Base-by-base conservation (phyloP, 73 alveolate species). In the Urostyla sp. region DNA sequence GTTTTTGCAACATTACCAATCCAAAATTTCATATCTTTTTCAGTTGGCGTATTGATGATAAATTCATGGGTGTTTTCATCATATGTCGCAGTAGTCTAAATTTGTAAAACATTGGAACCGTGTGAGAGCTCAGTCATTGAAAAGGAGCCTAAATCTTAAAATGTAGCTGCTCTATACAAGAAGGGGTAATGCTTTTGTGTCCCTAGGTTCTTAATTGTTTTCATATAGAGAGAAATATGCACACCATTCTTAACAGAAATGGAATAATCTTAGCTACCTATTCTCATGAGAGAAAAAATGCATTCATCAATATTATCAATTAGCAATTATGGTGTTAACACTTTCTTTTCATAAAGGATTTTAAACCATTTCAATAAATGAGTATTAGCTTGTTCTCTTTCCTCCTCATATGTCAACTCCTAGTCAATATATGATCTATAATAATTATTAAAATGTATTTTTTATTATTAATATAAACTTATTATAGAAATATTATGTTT, bases 1-100 rank as follows among this genome's bases (percentile, higher is more conserved):
- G 92, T 74, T 72, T 91, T 82, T 4, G 89, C 96, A 21, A 94
- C 55, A 35, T 94, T 94, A 34, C 98, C 98, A 38, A 88, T 84
- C 96, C 96, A 91, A 76, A 83, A 91, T 60, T 94, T 94, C 79
- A 74, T 88, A 0, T 75, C 91, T 6, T 75, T 55, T 31, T 85
- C 94, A 1, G 69, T 49, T 4, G 98, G 98, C 31, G 97, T 81
- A 58, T 94, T 94, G 15, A 94, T 53, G 5, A 94, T 72, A 27
- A 91, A 91, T 51, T 87, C 93, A 52, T 73, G 36, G 10, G 90
- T 60, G 35, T 55, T 26, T 7, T 69, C 78, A 63, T 94, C 97
- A 74, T 88, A 94, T 7, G 80, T 83, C 0, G 98, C 98, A 15
- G 95, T 94, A 0, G 98, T 91, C 38, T 54, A 72, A 5, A 94